Conservation (phyloP, 2,329 filamentous ascomycete genomes). For the Fusarium siculi region DNA sequence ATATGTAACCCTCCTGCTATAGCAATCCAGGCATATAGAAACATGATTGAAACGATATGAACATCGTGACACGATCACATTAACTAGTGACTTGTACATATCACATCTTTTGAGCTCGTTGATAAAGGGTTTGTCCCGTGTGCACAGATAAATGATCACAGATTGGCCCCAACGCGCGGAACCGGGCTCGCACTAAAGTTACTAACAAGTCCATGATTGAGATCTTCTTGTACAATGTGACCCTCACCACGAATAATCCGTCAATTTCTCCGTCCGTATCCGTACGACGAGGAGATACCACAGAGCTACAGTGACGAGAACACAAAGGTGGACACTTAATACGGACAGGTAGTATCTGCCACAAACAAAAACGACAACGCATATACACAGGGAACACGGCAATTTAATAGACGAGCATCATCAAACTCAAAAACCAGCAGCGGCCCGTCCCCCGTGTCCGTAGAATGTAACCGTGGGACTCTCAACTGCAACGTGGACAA, state of each 20-base stretch:
- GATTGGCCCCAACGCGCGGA: background rate
- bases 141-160: background rate
- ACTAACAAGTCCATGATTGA: slow-evolving; percentile 18
- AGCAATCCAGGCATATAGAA: background rate
- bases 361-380: background rate
- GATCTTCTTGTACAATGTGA: slow-evolving; percentile 20
- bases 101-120: background rate
- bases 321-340: background rate
- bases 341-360: background rate
- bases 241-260: background rate
- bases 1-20: background rate
- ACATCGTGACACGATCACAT: background rate
- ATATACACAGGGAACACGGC: background rate
- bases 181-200: background rate
- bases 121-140: background rate
- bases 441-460: slow-evolving; percentile 27
- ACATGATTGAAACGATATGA: background rate
- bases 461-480: slow-evolving; percentile 4
- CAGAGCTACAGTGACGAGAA: background rate
- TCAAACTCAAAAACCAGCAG: slow-evolving; percentile 8
- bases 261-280: background rate
- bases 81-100: too few relatives aligned
- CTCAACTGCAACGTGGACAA: background rate
- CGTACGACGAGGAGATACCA: background rate
- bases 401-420: slow-evolving; percentile 8